phyloP scores from a whole-genome alignment of 306 rosid species.

The Casuarina equisetifolia region DNA sequence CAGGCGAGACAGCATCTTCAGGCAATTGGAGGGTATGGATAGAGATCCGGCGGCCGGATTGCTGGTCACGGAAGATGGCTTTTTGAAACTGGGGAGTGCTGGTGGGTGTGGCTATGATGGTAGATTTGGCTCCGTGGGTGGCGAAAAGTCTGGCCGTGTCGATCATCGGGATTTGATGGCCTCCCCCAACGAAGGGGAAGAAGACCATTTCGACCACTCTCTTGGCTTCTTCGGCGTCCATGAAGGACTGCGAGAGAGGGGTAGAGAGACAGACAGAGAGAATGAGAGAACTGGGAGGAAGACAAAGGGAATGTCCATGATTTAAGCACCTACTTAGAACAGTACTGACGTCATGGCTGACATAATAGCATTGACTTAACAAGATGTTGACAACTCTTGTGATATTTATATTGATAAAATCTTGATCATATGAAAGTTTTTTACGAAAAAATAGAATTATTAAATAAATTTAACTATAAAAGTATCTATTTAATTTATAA shows the following conservation, averaged over 20 bases:
- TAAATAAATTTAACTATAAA: no score
- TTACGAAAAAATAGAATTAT: no score
- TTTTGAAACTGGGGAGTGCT: conserved; percentile 36
- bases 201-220: conserved; percentile 26
- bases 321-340: no score
- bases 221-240: conserved; percentile 21
- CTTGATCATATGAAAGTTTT: no score
- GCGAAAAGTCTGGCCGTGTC: conserved; percentile 66
- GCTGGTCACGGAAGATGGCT: conserved; percentile 47
- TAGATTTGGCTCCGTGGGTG: conserved; percentile 52
- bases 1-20: conserved; percentile 22
- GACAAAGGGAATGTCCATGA: no score
- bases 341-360: no score
- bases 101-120: conserved; percentile 50
- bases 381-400: no score
- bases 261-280: no score
- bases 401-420: no score
- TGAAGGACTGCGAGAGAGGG: not conserved
- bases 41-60: conserved; percentile 29
- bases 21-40: conserved; percentile 34
- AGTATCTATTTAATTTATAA: no score
- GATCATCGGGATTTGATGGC: conserved; percentile 71
- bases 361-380: no score
- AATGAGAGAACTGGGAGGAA: not conserved
- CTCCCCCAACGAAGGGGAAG: conserved; percentile 48